Conservation (phyloP, 306 rosid genomes). For the Adenanthera pavonina region DNA sequence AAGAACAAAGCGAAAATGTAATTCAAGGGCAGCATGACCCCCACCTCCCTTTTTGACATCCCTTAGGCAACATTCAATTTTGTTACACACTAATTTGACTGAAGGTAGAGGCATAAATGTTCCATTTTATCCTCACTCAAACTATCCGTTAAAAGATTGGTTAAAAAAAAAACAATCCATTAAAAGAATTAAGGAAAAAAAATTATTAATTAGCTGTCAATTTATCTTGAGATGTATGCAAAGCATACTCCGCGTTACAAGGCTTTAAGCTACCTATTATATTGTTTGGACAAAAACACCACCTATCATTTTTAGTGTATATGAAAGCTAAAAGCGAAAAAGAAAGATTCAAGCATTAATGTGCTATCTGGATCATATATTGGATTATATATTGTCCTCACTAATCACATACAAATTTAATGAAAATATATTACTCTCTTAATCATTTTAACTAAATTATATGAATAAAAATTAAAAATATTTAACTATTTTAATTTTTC, state of each 20-base stretch:
- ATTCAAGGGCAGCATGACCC: not conserved
- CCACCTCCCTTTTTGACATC: not conserved
- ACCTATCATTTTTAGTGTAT: not conserved
- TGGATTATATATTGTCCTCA: slow-evolving; percentile 19
- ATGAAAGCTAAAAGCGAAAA: not conserved
- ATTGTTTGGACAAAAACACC: not conserved
- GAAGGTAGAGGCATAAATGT: not conserved
- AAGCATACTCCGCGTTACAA: slow-evolving; percentile 17
- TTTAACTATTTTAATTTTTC: too few relatives aligned
- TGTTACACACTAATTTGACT: not conserved
- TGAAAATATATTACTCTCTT: too few relatives aligned
- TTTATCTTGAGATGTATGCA: slow-evolving; percentile 10
- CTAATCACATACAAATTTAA: not conserved
- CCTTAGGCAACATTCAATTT: not conserved
- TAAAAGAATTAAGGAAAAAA: too few relatives aligned
- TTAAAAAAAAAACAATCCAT: too few relatives aligned
- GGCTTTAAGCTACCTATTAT: not conserved
- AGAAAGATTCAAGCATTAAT: not conserved
- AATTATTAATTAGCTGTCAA: not conserved
- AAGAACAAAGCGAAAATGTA: not conserved
- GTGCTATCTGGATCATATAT: not conserved
- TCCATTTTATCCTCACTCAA: not conserved
- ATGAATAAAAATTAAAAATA: too few relatives aligned
- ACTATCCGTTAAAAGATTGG: too few relatives aligned
- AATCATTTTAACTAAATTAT: too few relatives aligned